A percentile compares a stretch with the other conserved stretches of the same genome.
Conservation (phyloP, 495 filamentous ascomycete genomes). For the Aspergillus sclerotioniger region DNA sequence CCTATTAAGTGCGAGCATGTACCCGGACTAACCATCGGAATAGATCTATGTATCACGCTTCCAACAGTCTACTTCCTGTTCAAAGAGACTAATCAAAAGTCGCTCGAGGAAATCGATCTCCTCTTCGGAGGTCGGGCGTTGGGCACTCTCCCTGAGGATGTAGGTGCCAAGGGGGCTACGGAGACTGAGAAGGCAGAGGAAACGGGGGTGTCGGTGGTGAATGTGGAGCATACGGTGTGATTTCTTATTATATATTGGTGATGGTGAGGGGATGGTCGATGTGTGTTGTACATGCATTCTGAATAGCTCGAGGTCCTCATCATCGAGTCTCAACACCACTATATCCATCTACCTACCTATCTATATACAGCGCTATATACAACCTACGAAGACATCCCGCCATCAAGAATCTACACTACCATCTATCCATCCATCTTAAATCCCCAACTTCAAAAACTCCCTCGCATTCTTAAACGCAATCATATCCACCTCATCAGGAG, state of each 20-base stretch:
- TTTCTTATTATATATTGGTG: not conserved
- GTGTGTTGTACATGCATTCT: too few relatives aligned
- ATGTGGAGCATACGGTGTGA: slow-evolving; percentile 20
- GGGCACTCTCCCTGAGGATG: slow-evolving; percentile 40
- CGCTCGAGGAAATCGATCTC: slow-evolving; percentile 56
- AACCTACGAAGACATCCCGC: too few relatives aligned
- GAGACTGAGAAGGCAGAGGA: slow-evolving; percentile 18
- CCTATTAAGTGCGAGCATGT: slow-evolving; percentile 1
- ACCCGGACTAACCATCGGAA: not conserved
- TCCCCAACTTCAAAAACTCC: slow-evolving; percentile 36
- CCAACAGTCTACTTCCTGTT: slow-evolving; percentile 52
- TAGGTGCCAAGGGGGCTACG: slow-evolving; percentile 18
- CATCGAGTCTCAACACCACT: too few relatives aligned
- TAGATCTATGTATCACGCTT: slow-evolving; percentile 34
- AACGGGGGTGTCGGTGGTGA: slow-evolving; percentile 14
- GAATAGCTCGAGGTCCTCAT: too few relatives aligned
- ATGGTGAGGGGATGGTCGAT: not conserved
- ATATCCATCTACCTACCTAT: too few relatives aligned
- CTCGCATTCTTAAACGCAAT: slow-evolving; percentile 58
- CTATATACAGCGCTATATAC: not conserved
- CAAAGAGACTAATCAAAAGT: slow-evolving; percentile 55
- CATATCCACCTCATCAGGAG: slow-evolving; percentile 46
- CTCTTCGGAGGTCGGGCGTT: slow-evolving; percentile 51
- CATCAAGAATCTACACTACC: too few relatives aligned
- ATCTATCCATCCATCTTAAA: too few relatives aligned